Base-by-base conservation (phyloP, 1,284 basidiomycete species). In the Exobasidium cylindrosporum region DNA sequence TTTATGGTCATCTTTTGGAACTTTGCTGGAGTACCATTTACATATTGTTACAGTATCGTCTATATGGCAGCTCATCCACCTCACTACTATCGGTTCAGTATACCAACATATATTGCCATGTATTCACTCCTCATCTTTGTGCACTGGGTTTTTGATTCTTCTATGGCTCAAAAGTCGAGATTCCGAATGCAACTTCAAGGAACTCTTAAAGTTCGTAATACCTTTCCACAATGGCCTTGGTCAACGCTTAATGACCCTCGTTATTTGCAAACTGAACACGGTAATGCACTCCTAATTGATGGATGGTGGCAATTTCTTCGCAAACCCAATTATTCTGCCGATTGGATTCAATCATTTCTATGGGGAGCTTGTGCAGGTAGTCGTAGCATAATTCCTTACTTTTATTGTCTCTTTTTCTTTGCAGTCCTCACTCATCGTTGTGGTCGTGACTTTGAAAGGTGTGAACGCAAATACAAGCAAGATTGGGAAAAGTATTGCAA, bases 61-160 rank as follows among this genome's bases (percentile, higher is more conserved):
- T 97, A 96, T 84, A 97, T 99, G 91, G 89, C 91, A 10, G 89
- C 90, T n/a, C 89, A 94, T 80, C 87, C 95, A 66, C 91, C 93
- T 0, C 85, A 87, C 24, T 87, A 86, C 69, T 98, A 97, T 84
- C 85, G 84, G 46, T 97, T 95, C 85, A 88, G 91, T 10, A 89
- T 88, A 1, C 83, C 84, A 5, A 85, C 84, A 4, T 91, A 92
- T 72, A 81, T 91, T 60, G 73, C 86, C 55, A 61, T 74, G 64
- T 75, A 30, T 40, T 60, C 67, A 57, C 63, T 76, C 45, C 73
- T 79, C 21, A 62, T 79, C 44, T 67, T 72, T 57, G 56, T 58
- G 26, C 67, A 76, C 57, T 65, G 56, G 53, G 56, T 69, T 71
- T 97, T 91, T 84, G 95, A 98, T 79, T 89, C 90, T 13, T 85